Evolutionary conservation across 306 rosid genomes (phyloP), one percentile per base, ranked within the genome.

Genomic region (Trichosanthes truncata): DNA sequence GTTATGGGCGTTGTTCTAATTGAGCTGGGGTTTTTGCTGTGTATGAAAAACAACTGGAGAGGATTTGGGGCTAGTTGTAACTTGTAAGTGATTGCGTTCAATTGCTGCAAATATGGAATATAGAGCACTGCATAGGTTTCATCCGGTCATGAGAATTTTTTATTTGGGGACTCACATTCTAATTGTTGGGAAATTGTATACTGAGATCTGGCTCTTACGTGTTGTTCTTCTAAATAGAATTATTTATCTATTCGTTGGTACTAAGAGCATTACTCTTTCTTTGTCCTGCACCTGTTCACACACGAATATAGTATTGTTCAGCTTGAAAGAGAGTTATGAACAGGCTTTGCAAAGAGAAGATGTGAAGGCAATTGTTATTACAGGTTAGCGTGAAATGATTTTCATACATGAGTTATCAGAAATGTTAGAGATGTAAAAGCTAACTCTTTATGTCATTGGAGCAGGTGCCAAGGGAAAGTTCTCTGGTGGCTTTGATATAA

Each of bases 401-500:
- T 79, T 29, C 25, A 1, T 73, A 72, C 78, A 4, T 23, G 78
- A 20, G 55, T 67, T 57, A 18, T 45, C 6, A 74, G 46, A 35
- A 63, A 79, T 65, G n/a, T 35, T 60, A 61, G 41, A 51, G 49
- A 53, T 82, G 76, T 20, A 51, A 66, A 82, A 63, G 63, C 23
- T 81, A 73, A 83, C 31, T 38, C 77, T 49, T 48, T 77, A 43
- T 76, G 66, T 80, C 76, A 38, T 31, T 62, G 80, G 78, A 79
- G 63, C 77, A 94, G 98, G 98, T 82, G 97, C 97, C 10, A 92
- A 81, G 81, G 92, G 97, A 23, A 92, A 80, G 78, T 94, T 94
- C 87, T 94, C 98, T n/a, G 98, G 98, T 78, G 98, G 98, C 38
- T 95, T 95, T 81, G 98, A 95, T 77, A 92, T 95, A 23, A 26